Base-by-base conservation (phyloP, 176 grass and related monocot genomes). In the Miscanthus lutarioriparius region DNA sequence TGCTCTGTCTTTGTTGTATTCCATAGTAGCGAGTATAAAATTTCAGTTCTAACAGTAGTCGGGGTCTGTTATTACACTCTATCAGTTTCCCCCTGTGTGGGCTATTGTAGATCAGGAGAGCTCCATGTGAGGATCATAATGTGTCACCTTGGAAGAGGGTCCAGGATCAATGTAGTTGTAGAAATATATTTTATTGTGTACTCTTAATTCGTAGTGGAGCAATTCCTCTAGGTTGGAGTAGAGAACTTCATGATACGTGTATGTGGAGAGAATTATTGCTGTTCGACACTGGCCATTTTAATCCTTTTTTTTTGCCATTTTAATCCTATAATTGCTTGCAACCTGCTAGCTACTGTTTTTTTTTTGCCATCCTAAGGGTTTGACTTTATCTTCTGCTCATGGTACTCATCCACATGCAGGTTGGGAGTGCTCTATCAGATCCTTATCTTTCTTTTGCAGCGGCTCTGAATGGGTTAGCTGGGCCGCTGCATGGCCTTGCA, bases 391-490 rank as follows among this genome's bases (percentile, higher is more conserved):
- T 30, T 14, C 15, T 23, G 70, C 33, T 81, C 37, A 47, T 73
- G 51, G 22, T 25, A 2, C 43, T 44, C 48, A 72, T 87, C 64
- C 65, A 72, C 62, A 82, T 86, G 83, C 81, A 99, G 96, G 96
- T 99, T 77, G 96, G 86, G 59, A 99, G 96, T 81, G 93, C 96
- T 61, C 85, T 99, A 77, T 96, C 96, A 81, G 96, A 99, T 81
- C 93, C 93, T 56, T 99, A 96, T 38, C 89, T 99, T 85, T 96
- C 93, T 67, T 99, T 96, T 72, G 93, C 96, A 44, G 96, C 93
- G 4, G 96, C 96, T 76, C 76, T 96, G 12, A 99, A 99, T 72
- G 96, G 96, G 84, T 90, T 99, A 74, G 96, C 96, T 66, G 96
- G 96, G 7, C 96, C 96, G 2, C 90, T 99, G 39, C 96, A 99